Conservation (phyloP, 306 rosid species). For the Vachellia collinsii region DNA sequence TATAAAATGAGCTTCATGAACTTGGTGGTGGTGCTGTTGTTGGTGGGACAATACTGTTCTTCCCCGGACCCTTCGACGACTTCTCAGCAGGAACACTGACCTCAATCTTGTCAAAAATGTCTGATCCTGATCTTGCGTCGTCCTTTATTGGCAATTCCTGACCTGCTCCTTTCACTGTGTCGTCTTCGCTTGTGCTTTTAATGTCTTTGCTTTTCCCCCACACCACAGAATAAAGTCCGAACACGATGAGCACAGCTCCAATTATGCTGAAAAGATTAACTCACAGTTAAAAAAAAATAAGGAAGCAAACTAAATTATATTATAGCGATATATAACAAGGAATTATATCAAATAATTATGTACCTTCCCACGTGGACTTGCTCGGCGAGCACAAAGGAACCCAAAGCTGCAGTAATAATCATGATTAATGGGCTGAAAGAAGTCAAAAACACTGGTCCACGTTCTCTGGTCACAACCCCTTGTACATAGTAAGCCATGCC, state of each 20-base stretch:
- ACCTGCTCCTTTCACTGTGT: constrained; percentile 36
- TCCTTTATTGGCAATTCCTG: constrained; percentile 70
- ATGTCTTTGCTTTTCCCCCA: constrained; percentile 95
- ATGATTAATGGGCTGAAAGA: constrained; percentile 89
- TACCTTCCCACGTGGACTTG: constrained; percentile 87
- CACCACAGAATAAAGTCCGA: constrained; percentile 87
- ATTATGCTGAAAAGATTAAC: constrained; percentile 51
- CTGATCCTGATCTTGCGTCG: constrained; percentile 35
- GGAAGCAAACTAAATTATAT: neutral
- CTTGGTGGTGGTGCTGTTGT: constrained; percentile 5
- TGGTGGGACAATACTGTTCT: neutral
- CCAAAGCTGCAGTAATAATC: constrained; percentile 91
- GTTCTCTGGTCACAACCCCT: constrained; percentile 80
- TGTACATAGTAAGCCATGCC: constrained; percentile 93
- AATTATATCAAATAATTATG: neutral
- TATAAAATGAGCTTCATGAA: constrained; percentile 25
- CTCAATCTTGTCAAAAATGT: constrained; percentile 44
- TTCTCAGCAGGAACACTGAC: constrained; percentile 39
- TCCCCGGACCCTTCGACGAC: constrained; percentile 31
- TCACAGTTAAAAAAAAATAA: neutral
- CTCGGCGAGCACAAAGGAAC: constrained; percentile 77
- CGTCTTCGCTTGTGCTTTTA: constrained; percentile 15
- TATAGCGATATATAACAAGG: neutral
- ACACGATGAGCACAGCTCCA: constrained; percentile 83
- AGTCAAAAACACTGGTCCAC: constrained; percentile 94